Percentiles rank a stretch among this genome's conserved stretches.
These are phyloP conservation scores for Microglena sp. DNA, from an alignment of 139 green algal genomes.

Conservation along the genomic window DNA sequence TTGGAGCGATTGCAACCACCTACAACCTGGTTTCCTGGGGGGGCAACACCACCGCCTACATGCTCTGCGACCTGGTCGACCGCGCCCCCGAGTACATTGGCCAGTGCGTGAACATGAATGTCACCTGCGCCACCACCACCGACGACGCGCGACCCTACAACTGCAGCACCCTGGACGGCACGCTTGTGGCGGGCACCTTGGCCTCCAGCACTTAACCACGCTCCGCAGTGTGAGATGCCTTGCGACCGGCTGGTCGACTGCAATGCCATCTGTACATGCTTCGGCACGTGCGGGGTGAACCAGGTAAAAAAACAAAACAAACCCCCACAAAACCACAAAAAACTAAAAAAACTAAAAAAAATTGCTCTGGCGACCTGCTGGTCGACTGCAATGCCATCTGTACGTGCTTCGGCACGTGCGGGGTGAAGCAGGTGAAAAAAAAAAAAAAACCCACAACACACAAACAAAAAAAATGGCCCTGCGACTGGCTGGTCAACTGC, in stretches of 20 bases:
- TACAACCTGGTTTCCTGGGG: constrained; percentile 50
- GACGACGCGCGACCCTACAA: constrained; percentile 30
- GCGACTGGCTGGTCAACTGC: constrained; percentile 36
- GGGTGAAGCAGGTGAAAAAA: no score
- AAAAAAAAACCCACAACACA: no score
- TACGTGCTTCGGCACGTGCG: constrained; percentile 30
- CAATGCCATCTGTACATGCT: constrained; percentile 41
- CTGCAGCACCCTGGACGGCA: constrained; percentile 16
- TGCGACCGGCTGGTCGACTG: constrained; percentile 41
- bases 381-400: constrained; percentile 44
- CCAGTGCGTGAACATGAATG: constrained; percentile 26
- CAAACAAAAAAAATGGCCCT: no score
- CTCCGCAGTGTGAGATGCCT: constrained; percentile 26
- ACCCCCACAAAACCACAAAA: no score
- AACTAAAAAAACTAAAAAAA: no score
- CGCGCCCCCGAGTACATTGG: constrained; percentile 46
- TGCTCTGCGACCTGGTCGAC: constrained; percentile 2
- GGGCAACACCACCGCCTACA: constrained; percentile 12
- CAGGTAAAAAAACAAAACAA: no score
- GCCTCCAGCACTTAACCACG: neutral
- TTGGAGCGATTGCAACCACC: neutral
- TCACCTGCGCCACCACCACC: constrained; percentile 19
- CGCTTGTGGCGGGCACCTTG: neutral
- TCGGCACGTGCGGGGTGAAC: constrained; percentile 13
- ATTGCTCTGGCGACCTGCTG: constrained; percentile 29